These are phyloP conservation scores for Phytopythium litorale DNA, from an alignment of 352 stramenopile species.

Conservation along the genomic window DNA sequence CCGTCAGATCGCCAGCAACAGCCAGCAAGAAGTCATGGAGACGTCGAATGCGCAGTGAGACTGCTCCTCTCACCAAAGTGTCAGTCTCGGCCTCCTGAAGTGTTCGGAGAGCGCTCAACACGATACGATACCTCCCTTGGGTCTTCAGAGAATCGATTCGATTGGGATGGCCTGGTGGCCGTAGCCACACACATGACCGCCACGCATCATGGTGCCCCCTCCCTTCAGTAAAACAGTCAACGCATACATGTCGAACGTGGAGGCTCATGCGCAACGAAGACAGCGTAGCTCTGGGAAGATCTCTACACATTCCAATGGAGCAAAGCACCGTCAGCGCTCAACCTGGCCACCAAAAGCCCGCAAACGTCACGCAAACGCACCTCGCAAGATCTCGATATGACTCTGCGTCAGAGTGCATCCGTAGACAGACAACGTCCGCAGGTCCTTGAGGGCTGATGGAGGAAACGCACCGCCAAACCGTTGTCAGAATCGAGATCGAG, in stretches of 20 bases:
- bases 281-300: slow-evolving; percentile 43
- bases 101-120: no score
- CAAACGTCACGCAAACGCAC: slow-evolving; percentile 13
- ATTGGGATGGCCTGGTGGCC: background rate
- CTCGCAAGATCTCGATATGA: slow-evolving; percentile 54
- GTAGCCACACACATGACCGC: background rate
- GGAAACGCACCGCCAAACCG: slow-evolving; percentile 1
- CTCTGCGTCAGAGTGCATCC: slow-evolving; percentile 38
- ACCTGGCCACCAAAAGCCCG: background rate
- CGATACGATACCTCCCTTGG: no score
- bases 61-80: no score
- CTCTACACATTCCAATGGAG: slow-evolving; percentile 15
- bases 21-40: background rate
- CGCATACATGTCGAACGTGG: background rate
- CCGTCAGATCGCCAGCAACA: background rate
- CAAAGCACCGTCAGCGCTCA: background rate
- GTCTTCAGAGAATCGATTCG: background rate
- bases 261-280: slow-evolving; percentile 41
- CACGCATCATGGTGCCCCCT: background rate
- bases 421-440: slow-evolving; percentile 55
- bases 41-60: background rate
- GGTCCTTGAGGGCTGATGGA: slow-evolving; percentile 39
- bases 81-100: no score
- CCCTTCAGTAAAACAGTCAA: background rate
- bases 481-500: background rate